Percentiles rank a stretch among this genome's conserved stretches.
Evolutionary conservation across 495 filamentous ascomycete genomes (phyloP).

Genomic region (Darksidea phi): DNA sequence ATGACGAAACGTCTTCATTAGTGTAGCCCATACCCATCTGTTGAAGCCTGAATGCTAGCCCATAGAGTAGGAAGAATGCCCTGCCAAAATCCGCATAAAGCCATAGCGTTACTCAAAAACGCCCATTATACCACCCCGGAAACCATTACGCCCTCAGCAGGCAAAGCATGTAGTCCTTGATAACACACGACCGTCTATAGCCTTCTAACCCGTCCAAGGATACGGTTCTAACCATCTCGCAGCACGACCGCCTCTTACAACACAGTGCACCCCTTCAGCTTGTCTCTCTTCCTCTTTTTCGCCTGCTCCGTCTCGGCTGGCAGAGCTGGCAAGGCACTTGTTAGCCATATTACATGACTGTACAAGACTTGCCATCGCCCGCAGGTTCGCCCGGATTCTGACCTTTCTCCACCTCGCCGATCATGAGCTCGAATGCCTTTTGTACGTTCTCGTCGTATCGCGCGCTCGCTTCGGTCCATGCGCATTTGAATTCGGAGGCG

Average conservation of each 20-base stretch:
- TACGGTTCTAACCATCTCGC: not conserved
- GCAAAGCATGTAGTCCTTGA: not conserved
- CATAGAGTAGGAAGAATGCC: not conserved
- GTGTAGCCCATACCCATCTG: too few relatives aligned
- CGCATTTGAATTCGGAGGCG: slow-evolving; percentile 83
- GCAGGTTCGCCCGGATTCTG: slow-evolving; percentile 85
- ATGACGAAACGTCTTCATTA: too few relatives aligned
- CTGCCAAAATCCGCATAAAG: not conserved
- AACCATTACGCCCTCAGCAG: not conserved
- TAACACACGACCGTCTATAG: not conserved
- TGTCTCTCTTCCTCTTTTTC: not conserved
- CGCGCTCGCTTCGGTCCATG: slow-evolving; percentile 91
- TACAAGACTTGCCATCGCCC: slow-evolving; percentile 69
- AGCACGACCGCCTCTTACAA: not conserved
- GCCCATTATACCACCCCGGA: not conserved
- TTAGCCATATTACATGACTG: slow-evolving; percentile 64
- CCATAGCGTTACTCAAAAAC: not conserved
- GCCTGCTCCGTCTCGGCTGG: not conserved
- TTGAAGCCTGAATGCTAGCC: too few relatives aligned
- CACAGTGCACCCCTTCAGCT: not conserved
- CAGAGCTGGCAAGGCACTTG: not conserved
- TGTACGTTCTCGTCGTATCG: slow-evolving; percentile 89
- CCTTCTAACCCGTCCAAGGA: not conserved
- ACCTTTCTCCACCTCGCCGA: slow-evolving; percentile 89
- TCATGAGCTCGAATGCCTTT: slow-evolving; percentile 91